Evolutionary conservation across 768 basidiomycete genomes (phyloP).

Genomic region (Calocybe cyanea): DNA sequence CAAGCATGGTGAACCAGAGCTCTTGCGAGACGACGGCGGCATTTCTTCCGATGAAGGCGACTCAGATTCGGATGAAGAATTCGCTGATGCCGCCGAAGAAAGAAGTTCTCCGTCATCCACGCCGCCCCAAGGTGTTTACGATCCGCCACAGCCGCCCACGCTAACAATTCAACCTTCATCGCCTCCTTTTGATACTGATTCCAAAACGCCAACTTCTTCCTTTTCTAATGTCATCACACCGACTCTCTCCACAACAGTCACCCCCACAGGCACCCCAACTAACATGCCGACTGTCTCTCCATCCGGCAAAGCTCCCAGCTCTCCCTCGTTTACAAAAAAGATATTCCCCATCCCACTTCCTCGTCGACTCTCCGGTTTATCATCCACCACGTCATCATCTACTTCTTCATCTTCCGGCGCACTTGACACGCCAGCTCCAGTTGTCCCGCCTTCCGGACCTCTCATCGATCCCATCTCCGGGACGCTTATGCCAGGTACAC

Average conservation of each 20-base stretch:
- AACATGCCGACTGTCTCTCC: background rate
- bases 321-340: constrained; percentile 6
- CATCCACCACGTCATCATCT: background rate
- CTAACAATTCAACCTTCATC: constrained; percentile 12
- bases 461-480: constrained; percentile 4
- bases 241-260: background rate
- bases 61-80: constrained; percentile 23
- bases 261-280: background rate
- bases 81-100: background rate
- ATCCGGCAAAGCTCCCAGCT: background rate
- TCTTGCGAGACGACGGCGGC: constrained; percentile 71
- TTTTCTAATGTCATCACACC: constrained; percentile 8
- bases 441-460: background rate
- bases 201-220: background rate
- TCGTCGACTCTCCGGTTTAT: constrained; percentile 4
- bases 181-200: background rate
- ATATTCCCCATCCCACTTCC: constrained; percentile 4
- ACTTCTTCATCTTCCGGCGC: background rate
- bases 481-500: background rate
- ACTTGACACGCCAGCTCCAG: background rate
- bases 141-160: background rate
- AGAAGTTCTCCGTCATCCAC: no score
- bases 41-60: constrained; percentile 46
- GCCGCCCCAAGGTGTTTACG: background rate
- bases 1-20: constrained; percentile 47